Conservation (phyloP, 2,329 filamentous ascomycete genomes). For the Claviceps maximensis region DNA sequence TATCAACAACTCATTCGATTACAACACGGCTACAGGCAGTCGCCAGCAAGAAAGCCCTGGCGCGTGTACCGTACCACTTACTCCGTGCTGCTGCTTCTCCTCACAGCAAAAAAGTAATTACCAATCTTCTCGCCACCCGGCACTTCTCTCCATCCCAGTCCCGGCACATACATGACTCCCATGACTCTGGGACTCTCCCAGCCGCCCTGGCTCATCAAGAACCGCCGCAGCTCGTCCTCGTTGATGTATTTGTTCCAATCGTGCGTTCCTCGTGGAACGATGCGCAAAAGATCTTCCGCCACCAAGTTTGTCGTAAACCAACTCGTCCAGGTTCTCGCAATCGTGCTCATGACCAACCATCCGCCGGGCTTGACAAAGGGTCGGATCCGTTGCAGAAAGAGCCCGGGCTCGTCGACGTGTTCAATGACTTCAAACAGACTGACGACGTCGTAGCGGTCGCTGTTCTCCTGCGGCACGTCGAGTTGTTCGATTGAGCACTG, state of each 20-base stretch:
- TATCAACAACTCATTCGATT: neutral
- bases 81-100: conserved; percentile 17
- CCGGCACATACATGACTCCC: conserved; percentile 84
- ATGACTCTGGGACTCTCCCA: conserved; percentile 53
- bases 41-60: neutral
- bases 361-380: conserved; percentile 77
- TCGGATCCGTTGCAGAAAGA: conserved; percentile 59
- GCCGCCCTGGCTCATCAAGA: conserved; percentile 35
- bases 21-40: neutral
- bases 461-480: conserved; percentile 21
- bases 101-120: conserved; percentile 92
- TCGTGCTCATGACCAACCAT: conserved; percentile 87
- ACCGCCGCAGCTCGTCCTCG: conserved; percentile 55
- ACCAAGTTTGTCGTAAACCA: conserved; percentile 89
- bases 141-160: conserved; percentile 78
- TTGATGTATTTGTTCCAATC: conserved; percentile 97
- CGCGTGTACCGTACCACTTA: neutral
- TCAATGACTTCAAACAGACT: conserved; percentile 91
- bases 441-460: conserved; percentile 59
- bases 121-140: conserved; percentile 70
- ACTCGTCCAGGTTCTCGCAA: conserved; percentile 75
- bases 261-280: conserved; percentile 87
- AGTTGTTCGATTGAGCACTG: conserved; percentile 68
- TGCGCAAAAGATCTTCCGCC: conserved; percentile 74
- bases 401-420: conserved; percentile 65